These are phyloP conservation scores for Ogataea ganodermae DNA, from an alignment of 805 yeast genomes.

Conservation along the genomic window DNA sequence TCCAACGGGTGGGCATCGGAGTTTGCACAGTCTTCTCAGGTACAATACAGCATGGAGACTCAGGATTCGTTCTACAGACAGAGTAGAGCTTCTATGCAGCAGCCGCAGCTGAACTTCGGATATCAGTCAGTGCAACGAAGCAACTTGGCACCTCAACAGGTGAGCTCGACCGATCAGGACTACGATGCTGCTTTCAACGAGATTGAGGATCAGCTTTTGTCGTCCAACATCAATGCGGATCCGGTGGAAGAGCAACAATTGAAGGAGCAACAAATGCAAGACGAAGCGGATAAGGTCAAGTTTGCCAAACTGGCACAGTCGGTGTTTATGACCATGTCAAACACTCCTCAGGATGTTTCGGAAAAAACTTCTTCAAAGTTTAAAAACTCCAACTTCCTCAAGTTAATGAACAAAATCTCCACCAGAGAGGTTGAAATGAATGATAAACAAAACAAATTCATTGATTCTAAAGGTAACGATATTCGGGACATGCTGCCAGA, in stretches of 20 bases:
- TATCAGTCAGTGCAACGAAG: not conserved
- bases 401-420: constrained; percentile 43
- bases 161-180: not conserved
- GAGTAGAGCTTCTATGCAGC: constrained; percentile 4
- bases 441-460: constrained; percentile 38
- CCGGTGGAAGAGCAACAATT: constrained; percentile 10
- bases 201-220: constrained; percentile 29
- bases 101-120: not conserved
- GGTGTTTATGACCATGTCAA: constrained; percentile 42
- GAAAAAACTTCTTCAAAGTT: constrained; percentile 38
- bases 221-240: constrained; percentile 4
- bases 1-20: constrained; percentile 19
- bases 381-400: constrained; percentile 42
- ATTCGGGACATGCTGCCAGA: constrained; percentile 35
- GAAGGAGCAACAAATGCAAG: constrained; percentile 11
- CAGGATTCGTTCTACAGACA: constrained; percentile 11
- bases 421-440: constrained; percentile 41
- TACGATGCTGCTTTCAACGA: constrained; percentile 34
- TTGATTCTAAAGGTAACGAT: constrained; percentile 41
- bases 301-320: constrained; percentile 43
- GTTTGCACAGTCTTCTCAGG: constrained; percentile 12
- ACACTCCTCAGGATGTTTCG: constrained; percentile 30
- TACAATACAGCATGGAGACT: constrained; percentile 11
- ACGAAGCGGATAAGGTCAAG: constrained; percentile 36
- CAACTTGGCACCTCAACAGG: not conserved